Evolutionary conservation across 306 rosid species (phyloP).

Genomic region (Coriaria nepalensis): DNA sequence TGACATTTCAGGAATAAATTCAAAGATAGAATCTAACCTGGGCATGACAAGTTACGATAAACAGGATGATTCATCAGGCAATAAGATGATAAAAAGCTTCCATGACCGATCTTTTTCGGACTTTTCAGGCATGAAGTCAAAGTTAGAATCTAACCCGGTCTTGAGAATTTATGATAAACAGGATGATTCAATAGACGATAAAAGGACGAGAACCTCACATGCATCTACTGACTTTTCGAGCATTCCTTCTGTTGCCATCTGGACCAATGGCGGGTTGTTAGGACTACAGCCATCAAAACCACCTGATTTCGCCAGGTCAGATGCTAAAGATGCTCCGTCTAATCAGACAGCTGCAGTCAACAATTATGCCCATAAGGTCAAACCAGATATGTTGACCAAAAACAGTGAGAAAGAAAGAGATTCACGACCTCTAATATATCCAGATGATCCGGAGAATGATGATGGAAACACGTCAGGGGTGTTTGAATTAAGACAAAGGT

Average conservation of each 20-base stretch:
- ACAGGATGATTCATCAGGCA: conserved; percentile 20
- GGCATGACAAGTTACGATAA: conserved; percentile 7
- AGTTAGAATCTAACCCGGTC: too few relatives aligned
- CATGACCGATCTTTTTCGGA: not conserved
- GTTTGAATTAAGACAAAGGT: conserved; percentile 65
- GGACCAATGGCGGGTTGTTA: conserved; percentile 95
- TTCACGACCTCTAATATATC: conserved; percentile 21
- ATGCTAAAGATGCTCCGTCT: conserved; percentile 22
- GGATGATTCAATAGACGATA: conserved; percentile 19
- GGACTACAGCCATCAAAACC: conserved; percentile 98
- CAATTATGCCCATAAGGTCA: conserved; percentile 20
- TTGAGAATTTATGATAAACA: conserved; percentile 12
- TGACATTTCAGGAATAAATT: conserved; percentile 32
- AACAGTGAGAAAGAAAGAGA: conserved; percentile 22
- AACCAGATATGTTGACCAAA: conserved; percentile 16
- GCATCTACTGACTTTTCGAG: conserved; percentile 29
- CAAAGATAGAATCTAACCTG: conserved; percentile 3
- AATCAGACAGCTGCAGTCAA: conserved; percentile 20
- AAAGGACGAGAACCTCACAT: conserved; percentile 18
- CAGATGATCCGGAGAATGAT: conserved; percentile 18
- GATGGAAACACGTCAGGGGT: conserved; percentile 42
- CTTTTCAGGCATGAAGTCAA: too few relatives aligned
- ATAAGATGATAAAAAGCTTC: conserved; percentile 16
- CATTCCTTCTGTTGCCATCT: conserved; percentile 47
- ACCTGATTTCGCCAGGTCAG: conserved; percentile 49